Conservation (phyloP, 495 filamentous ascomycete species). For the Xylaria intraflava region DNA sequence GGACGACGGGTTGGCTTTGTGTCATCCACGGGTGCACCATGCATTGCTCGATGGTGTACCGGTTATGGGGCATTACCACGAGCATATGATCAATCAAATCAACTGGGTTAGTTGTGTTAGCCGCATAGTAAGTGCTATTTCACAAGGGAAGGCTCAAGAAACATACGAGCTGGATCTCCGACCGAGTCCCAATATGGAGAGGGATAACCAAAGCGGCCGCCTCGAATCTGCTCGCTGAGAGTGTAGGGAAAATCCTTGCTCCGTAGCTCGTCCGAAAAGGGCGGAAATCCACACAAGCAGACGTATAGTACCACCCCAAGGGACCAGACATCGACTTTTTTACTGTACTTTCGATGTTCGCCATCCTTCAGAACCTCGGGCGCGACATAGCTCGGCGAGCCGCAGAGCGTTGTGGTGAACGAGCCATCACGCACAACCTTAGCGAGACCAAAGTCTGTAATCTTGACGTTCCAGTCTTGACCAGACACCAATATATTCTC, state of each 20-base stretch:
- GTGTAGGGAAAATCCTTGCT: slow-evolving; percentile 74
- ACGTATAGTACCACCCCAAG: slow-evolving; percentile 97
- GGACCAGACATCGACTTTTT: slow-evolving; percentile 94
- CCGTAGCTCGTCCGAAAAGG: slow-evolving; percentile 89
- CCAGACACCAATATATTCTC: slow-evolving; percentile 92
- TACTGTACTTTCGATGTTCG: slow-evolving; percentile 76
- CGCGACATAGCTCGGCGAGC: slow-evolving; percentile 92
- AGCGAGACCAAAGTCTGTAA: slow-evolving; percentile 93
- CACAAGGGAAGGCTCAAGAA: slow-evolving; percentile 16
- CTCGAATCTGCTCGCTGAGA: slow-evolving; percentile 82
- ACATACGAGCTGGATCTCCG: slow-evolving; percentile 69
- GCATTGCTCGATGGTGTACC: slow-evolving; percentile 84
- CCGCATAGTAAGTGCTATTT: background rate
- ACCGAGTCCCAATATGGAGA: slow-evolving; percentile 96
- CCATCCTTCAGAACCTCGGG: slow-evolving; percentile 83
- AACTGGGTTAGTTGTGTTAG: slow-evolving; percentile 34
- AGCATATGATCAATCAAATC: slow-evolving; percentile 96
- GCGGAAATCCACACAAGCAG: slow-evolving; percentile 94
- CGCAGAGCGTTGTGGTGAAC: slow-evolving; percentile 94
- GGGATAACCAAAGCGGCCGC: slow-evolving; percentile 86
- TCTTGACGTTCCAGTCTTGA: slow-evolving; percentile 75
- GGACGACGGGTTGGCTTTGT: slow-evolving; percentile 42
- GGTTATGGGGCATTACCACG: slow-evolving; percentile 70
- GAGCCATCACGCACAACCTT: slow-evolving; percentile 99
- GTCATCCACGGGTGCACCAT: slow-evolving; percentile 88